phyloP scores from a whole-genome alignment of 2,329 filamentous ascomycete species.

The Phaeosphaeriaceae sp. region DNA sequence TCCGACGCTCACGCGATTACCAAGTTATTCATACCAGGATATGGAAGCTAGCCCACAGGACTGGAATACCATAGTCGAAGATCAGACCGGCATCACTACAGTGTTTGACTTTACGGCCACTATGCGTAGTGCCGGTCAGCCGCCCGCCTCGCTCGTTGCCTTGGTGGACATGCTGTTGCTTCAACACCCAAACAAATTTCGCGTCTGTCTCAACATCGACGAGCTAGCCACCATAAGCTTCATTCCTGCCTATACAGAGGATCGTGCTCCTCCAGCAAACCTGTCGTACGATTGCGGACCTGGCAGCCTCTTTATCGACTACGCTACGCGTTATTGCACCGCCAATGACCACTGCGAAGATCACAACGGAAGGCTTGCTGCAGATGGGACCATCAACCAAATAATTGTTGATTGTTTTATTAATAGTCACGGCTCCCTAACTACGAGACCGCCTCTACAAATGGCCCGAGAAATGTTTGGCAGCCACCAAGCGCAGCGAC shows the following conservation, averaged over 20 bases:
- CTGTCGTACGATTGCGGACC: slow-evolving; percentile 64
- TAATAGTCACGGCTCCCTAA: slow-evolving; percentile 56
- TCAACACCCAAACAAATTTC: slow-evolving; percentile 62
- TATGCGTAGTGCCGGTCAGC: slow-evolving; percentile 63
- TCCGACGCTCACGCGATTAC: slow-evolving; percentile 49
- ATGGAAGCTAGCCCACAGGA: slow-evolving; percentile 56
- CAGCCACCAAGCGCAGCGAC: slow-evolving; percentile 60
- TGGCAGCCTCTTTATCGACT: slow-evolving; percentile 64
- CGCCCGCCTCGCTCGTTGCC: slow-evolving; percentile 62
- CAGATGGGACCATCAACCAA: slow-evolving; percentile 58
- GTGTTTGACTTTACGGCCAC: slow-evolving; percentile 59
- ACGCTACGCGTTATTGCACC: slow-evolving; percentile 62
- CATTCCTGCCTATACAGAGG: slow-evolving; percentile 57
- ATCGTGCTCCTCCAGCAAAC: slow-evolving; percentile 43
- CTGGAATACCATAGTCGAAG: slow-evolving; percentile 62
- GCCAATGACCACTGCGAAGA: slow-evolving; percentile 59
- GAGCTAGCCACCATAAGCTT: slow-evolving; percentile 68
- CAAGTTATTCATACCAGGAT: slow-evolving; percentile 22
- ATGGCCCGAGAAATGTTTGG: slow-evolving; percentile 67
- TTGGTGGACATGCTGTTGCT: slow-evolving; percentile 65
- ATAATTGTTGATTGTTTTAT: slow-evolving; percentile 61
- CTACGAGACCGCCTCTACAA: slow-evolving; percentile 60
- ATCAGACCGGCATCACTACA: slow-evolving; percentile 63
- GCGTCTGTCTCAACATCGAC: slow-evolving; percentile 67
- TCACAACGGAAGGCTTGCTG: slow-evolving; percentile 59